Evolutionary conservation across 805 yeast species (phyloP).

Genomic region (Hanseniaspora vineae): DNA sequence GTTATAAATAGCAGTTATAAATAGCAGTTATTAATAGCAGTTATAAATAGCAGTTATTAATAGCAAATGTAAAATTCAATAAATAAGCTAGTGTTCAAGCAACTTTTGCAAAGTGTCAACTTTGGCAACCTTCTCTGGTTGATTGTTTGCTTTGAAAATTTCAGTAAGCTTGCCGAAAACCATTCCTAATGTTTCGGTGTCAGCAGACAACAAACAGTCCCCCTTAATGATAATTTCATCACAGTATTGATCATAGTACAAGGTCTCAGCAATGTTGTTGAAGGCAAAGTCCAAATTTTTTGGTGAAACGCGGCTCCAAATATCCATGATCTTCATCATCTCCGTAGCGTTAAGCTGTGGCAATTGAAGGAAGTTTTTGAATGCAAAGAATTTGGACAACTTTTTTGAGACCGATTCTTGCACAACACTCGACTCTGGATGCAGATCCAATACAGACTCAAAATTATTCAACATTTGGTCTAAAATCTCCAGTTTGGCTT

Average conservation of each 20-base stretch:
- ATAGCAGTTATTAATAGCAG: too few relatives aligned
- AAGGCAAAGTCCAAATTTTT: slow-evolving; percentile 13
- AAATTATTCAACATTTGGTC: slow-evolving; percentile 20
- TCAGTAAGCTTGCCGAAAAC: not conserved
- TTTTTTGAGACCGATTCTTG: slow-evolving; percentile 6
- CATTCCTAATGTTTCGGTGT: not conserved
- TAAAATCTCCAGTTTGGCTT: slow-evolving; percentile 7
- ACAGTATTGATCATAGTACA: slow-evolving; percentile 6
- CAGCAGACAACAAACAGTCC: not conserved
- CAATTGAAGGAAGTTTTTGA: slow-evolving; percentile 15
- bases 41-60: not conserved
- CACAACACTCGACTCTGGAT: slow-evolving; percentile 4
- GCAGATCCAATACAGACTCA: slow-evolving; percentile 12
- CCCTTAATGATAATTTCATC: not conserved
- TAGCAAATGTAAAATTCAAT: not conserved
- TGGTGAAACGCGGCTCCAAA: slow-evolving; percentile 15
- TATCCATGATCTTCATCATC: slow-evolving; percentile 11
- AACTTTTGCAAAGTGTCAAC: slow-evolving; percentile 8
- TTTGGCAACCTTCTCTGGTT: slow-evolving; percentile 10
- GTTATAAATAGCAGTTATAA: too few relatives aligned
- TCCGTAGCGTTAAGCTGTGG: slow-evolving; percentile 12
- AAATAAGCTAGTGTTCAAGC: not conserved
- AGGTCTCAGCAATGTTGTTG: slow-evolving; percentile 21
- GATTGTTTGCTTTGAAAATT: slow-evolving; percentile 7
- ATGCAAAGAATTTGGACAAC: slow-evolving; percentile 16